A percentile compares a stretch with the other conserved stretches of the same genome.
Evolutionary conservation across 768 basidiomycete species (phyloP).

Genomic region (Leccinum rimulosum): DNA sequence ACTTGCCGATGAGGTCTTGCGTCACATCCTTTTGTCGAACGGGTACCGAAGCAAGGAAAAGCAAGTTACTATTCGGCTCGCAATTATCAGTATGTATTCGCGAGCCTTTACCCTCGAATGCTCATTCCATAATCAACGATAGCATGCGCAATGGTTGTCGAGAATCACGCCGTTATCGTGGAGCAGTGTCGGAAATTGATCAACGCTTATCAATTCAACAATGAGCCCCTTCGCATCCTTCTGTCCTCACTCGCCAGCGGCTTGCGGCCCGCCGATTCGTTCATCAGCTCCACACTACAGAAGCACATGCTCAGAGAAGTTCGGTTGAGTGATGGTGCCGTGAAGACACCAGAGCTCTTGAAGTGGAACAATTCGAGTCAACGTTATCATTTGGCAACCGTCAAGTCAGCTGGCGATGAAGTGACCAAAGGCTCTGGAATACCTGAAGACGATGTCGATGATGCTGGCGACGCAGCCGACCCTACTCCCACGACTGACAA

Average conservation of each 20-base stretch:
- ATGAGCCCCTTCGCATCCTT: conserved; percentile 79
- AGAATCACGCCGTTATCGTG: conserved; percentile 56
- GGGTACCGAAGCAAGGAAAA: conserved; percentile 60
- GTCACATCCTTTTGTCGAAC: conserved; percentile 72
- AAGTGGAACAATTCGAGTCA: conserved; percentile 61
- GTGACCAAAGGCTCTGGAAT: conserved; percentile 17
- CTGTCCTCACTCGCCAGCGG: conserved; percentile 73
- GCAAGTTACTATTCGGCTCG: conserved; percentile 72
- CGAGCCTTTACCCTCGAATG: background rate
- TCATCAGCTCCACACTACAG: conserved; percentile 75
- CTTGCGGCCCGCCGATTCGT: conserved; percentile 64
- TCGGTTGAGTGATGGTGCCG: conserved; percentile 62
- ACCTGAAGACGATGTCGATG: conserved; percentile 37
- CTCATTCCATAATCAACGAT: conserved; percentile 3
- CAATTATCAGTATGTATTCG: conserved; percentile 59
- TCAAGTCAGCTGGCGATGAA: conserved; percentile 21
- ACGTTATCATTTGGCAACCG: conserved; percentile 48
- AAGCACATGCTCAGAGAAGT: conserved; percentile 85
- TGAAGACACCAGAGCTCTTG: conserved; percentile 56
- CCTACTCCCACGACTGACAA: conserved; percentile 20
- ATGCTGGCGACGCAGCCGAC: conserved; percentile 18
- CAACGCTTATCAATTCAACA: conserved; percentile 77
- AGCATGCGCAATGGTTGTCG: conserved; percentile 73
- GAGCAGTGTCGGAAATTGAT: conserved; percentile 79
- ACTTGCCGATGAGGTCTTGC: conserved; percentile 69